Evolutionary conservation across 192 early-diverging fungal species (phyloP).

Genomic region (Entomortierella parvispora): DNA sequence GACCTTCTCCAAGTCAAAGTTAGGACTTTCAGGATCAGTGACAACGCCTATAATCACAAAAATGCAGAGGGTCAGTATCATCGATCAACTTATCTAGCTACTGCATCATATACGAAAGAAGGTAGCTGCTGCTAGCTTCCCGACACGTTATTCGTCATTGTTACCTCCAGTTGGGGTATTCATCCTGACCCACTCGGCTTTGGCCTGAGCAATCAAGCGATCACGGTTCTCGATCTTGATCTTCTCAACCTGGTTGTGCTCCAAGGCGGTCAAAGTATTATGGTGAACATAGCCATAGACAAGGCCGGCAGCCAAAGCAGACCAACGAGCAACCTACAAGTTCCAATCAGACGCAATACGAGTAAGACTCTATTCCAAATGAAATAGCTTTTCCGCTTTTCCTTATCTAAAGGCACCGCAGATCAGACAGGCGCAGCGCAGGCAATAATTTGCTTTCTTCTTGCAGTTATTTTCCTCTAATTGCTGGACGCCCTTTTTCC

Average conservation of each 20-base stretch:
- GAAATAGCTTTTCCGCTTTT: too few species aligned
- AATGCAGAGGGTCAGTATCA: neutral
- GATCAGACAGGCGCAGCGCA: too few species aligned
- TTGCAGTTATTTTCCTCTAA: too few species aligned
- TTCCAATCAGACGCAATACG: too few species aligned
- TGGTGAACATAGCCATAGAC: slow-evolving; percentile 68
- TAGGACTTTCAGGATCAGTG: slow-evolving; percentile 64
- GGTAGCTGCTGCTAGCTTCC: neutral
- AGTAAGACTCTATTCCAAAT: too few species aligned
- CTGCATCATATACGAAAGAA: too few species aligned
- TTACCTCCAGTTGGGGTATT: slow-evolving; percentile 51
- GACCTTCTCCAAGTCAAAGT: slow-evolving; percentile 70
- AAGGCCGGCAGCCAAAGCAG: slow-evolving; percentile 64
- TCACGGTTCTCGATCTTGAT: slow-evolving; percentile 65
- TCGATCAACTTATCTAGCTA: slow-evolving; percentile 1
- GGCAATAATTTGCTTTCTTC: too few species aligned
- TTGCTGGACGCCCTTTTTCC: too few species aligned
- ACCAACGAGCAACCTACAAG: slow-evolving; percentile 73
- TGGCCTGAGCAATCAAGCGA: slow-evolving; percentile 77
- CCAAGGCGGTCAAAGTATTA: slow-evolving; percentile 56
- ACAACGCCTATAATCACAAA: slow-evolving; percentile 43
- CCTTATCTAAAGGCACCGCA: too few species aligned
- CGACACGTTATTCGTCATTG: neutral
- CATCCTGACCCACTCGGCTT: slow-evolving; percentile 81
- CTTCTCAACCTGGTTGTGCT: slow-evolving; percentile 55